phyloP scores from a whole-genome alignment of 495 filamentous ascomycete genomes.

The Neurospora pannonica region DNA sequence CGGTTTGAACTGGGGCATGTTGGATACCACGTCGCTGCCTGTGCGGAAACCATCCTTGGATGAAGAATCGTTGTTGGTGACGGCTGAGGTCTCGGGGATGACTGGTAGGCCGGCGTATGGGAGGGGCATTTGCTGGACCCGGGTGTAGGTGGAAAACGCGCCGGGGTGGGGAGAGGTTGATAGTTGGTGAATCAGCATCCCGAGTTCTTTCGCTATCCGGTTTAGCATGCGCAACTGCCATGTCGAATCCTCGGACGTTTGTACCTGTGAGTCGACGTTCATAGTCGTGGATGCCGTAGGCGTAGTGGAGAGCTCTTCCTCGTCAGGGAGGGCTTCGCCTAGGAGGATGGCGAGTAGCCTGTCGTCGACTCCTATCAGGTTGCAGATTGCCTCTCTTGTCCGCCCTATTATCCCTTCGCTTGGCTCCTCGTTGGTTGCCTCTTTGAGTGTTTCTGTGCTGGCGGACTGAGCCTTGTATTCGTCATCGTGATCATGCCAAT shows the following conservation, averaged over 20 bases:
- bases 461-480: background rate
- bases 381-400: conserved; percentile 72
- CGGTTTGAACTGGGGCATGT: conserved; percentile 39
- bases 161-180: conserved; percentile 57
- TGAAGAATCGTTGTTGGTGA: conserved; percentile 12
- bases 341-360: conserved; percentile 74
- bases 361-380: conserved; percentile 88
- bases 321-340: conserved; percentile 66
- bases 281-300: conserved; percentile 22
- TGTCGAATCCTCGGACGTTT: conserved; percentile 30
- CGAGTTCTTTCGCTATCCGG: conserved; percentile 78
- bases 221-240: conserved; percentile 77
- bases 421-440: conserved; percentile 20
- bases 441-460: conserved; percentile 1
- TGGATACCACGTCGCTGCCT: conserved; percentile 8
- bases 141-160: conserved; percentile 68
- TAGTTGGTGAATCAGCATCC: conserved; percentile 70
- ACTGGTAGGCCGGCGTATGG: conserved; percentile 47
- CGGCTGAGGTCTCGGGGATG: conserved; percentile 38
- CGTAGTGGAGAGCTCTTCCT: conserved; percentile 37
- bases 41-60: background rate
- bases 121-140: conserved; percentile 40
- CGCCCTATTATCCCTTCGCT: conserved; percentile 66
- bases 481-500: conserved; percentile 34
- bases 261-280: conserved; percentile 21